Evolutionary conservation across 73 alveolate genomes (phyloP).

Genomic region (Paramecium biaurelia): DNA sequence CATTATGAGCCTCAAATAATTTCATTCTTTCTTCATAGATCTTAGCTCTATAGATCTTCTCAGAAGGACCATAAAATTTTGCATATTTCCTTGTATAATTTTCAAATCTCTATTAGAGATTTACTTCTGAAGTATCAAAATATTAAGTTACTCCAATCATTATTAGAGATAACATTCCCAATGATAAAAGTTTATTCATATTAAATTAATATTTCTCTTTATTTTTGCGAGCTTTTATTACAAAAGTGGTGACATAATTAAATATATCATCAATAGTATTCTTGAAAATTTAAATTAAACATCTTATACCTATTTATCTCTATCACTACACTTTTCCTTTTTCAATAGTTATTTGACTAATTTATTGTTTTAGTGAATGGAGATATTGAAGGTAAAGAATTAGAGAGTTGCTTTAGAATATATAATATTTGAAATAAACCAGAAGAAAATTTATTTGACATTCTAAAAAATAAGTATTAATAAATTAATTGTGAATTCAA

Average conservation of each 20-base stretch:
- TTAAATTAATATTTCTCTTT: too few relatives aligned
- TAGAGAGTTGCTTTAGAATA: too few relatives aligned
- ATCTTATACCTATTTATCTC: too few relatives aligned
- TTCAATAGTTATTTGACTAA: too few relatives aligned
- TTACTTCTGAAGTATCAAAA: neutral
- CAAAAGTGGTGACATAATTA: neutral
- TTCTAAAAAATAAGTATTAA: too few relatives aligned
- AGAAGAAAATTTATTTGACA: too few relatives aligned
- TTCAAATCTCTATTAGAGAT: neutral
- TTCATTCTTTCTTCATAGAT: conserved; percentile 44
- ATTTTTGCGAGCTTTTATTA: neutral
- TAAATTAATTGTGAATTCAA: too few relatives aligned
- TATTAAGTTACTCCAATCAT: neutral
- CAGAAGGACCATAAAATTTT: neutral
- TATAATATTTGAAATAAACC: too few relatives aligned
- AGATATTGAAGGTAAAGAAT: too few relatives aligned
- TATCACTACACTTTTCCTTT: too few relatives aligned
- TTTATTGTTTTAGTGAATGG: too few relatives aligned
- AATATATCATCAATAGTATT: neutral
- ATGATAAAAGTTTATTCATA: neutral
- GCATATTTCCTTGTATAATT: neutral
- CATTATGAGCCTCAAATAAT: conserved; percentile 52
- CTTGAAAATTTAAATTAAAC: neutral
- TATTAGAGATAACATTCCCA: neutral
- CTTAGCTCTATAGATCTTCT: neutral